Evolutionary conservation across 441 rosid species (phyloP).

Genomic region (Corymbia citriodora): DNA sequence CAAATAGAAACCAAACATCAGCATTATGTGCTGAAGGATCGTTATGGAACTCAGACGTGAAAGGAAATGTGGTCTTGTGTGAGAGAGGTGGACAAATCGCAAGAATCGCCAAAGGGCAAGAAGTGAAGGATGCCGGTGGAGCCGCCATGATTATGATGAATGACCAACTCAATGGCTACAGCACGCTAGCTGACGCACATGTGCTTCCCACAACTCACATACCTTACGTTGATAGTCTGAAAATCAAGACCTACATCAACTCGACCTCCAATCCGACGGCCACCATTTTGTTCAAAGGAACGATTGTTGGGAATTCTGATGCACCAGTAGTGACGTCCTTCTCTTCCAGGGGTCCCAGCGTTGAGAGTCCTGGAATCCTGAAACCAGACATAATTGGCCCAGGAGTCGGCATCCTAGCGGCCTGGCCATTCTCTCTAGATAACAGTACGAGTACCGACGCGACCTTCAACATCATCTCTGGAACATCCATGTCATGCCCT

Average conservation of each 20-base stretch:
- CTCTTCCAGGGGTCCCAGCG: neutral
- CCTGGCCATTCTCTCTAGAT: neutral
- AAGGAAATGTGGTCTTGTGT: constrained; percentile 7
- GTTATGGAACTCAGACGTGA: neutral
- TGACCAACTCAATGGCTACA: neutral
- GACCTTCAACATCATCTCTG: neutral
- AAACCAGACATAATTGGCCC: neutral
- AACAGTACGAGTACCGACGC: neutral
- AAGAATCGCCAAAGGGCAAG: constrained; percentile 1
- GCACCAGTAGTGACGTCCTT: neutral
- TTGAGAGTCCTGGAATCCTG: neutral
- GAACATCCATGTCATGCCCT: neutral
- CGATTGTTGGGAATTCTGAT: neutral
- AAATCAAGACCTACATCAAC: neutral
- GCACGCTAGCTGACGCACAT: neutral
- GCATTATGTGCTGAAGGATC: constrained; percentile 1
- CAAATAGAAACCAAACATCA: neutral
- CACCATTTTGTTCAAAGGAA: neutral
- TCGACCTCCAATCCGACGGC: neutral
- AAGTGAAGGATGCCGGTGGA: neutral
- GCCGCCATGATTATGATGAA: neutral
- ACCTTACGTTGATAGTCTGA: neutral
- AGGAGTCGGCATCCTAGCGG: neutral
- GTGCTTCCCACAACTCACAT: neutral
- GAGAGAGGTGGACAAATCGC: neutral